Conservation (phyloP, 345 rosid species). For the Mangifera indica region DNA sequence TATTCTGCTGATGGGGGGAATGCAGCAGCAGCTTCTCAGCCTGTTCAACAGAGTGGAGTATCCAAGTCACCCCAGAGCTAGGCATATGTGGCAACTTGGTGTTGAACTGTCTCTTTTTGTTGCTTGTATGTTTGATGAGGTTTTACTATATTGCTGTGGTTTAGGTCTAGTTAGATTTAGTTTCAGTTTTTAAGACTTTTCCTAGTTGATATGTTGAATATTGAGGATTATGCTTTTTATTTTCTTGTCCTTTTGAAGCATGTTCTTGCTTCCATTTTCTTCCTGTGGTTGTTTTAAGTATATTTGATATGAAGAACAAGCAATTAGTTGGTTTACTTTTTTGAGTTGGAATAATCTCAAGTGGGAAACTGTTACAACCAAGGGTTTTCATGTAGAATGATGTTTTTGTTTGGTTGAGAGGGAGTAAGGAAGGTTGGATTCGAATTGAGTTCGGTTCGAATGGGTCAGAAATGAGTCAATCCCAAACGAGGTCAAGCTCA, state of each 20-base stretch:
- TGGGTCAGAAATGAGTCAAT: too few relatives aligned
- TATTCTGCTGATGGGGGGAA: conserved; percentile 59
- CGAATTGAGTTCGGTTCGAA: too few relatives aligned
- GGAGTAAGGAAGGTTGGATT: too few relatives aligned
- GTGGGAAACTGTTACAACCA: too few relatives aligned
- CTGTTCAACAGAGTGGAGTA: conserved; percentile 56
- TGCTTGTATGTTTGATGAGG: neutral
- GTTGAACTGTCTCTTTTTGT: neutral
- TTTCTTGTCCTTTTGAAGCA: neutral
- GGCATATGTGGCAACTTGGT: conserved; percentile 5
- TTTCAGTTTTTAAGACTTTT: conserved; percentile 1
- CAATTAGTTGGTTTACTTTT: too few relatives aligned
- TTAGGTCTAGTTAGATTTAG: conserved; percentile 13
- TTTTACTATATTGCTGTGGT: conserved; percentile 10
- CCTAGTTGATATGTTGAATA: neutral
- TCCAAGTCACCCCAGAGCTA: conserved; percentile 69
- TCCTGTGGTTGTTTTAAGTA: neutral
- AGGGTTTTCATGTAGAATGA: too few relatives aligned
- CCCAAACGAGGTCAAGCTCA: too few relatives aligned
- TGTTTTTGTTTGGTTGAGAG: too few relatives aligned
- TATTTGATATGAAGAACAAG: too few relatives aligned
- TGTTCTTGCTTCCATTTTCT: neutral
- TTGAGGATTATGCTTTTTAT: neutral
- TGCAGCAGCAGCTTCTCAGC: conserved; percentile 47
- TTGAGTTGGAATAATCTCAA: too few relatives aligned